phyloP scores from a whole-genome alignment of 2,329 filamentous ascomycete genomes.

The Xylaria sp. region DNA sequence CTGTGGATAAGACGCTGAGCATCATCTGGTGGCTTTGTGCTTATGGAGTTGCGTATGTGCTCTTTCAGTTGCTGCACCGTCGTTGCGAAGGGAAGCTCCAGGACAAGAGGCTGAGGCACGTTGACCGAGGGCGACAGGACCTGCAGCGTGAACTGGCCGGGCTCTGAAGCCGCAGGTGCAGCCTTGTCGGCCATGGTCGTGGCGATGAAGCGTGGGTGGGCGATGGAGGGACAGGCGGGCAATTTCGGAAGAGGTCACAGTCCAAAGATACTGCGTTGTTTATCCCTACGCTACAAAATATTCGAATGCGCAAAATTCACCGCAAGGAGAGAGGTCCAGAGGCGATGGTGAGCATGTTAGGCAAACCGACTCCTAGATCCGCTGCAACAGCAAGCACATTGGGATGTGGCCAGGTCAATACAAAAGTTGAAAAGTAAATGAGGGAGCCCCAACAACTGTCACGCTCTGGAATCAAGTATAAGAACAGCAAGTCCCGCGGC shows the following conservation, averaged over 20 bases:
- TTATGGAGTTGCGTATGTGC: conserved; percentile 64
- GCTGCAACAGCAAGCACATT: conserved; percentile 20
- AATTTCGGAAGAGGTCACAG: background rate
- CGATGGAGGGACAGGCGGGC: background rate
- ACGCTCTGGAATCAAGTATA: background rate
- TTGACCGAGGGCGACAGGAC: conserved; percentile 69
- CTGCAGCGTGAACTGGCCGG: conserved; percentile 62
- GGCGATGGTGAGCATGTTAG: conserved; percentile 40
- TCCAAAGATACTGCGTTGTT: background rate
- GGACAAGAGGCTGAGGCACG: conserved; percentile 62
- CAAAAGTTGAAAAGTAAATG: background rate
- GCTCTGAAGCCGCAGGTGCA: conserved; percentile 47
- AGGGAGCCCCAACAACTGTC: background rate
- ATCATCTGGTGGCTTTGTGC: conserved; percentile 62
- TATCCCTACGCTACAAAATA: background rate
- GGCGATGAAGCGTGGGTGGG: background rate
- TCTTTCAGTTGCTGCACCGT: conserved; percentile 69
- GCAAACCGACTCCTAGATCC: conserved; percentile 22
- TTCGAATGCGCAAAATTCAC: conserved; percentile 29
- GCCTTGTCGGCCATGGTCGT: conserved; percentile 37
- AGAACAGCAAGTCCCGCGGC: background rate
- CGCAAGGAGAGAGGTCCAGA: conserved; percentile 24
- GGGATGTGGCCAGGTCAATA: background rate
- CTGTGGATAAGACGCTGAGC: conserved; percentile 70
- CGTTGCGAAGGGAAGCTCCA: conserved; percentile 61